Percentiles rank a stretch among this genome's conserved stretches.
These are phyloP conservation scores for Chamaecyparis obtusa DNA, from an alignment of 75 land plant genomes.

Conservation along the genomic window DNA sequence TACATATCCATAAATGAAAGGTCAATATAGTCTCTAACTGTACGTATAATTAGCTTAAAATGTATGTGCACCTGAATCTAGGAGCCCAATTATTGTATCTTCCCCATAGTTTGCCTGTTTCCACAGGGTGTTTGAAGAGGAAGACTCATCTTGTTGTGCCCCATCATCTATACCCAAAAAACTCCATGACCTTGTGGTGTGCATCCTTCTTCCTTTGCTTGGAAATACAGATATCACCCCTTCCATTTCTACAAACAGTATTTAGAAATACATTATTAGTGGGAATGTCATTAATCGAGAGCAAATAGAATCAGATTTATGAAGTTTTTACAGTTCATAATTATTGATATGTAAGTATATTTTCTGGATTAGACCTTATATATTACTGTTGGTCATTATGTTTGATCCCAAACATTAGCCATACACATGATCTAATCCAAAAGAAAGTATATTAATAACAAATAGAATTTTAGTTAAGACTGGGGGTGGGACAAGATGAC, in stretches of 20 bases:
- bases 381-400: too few species aligned
- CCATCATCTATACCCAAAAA: slow-evolving; percentile 50
- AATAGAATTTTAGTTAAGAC: too few species aligned
- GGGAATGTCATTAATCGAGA: background rate
- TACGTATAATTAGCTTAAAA: background rate
- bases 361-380: too few species aligned
- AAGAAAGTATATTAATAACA: too few species aligned
- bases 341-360: too few species aligned
- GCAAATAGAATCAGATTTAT: too few species aligned
- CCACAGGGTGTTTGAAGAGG: slow-evolving; percentile 16
- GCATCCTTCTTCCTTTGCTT: slow-evolving; percentile 31
- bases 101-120: slow-evolving; percentile 40
- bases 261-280: background rate
- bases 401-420: too few species aligned
- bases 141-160: background rate
- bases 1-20: background rate
- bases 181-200: slow-evolving; percentile 75
- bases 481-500: background rate
- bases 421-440: too few species aligned
- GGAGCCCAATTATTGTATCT: slow-evolving; percentile 56
- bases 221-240: slow-evolving; percentile 62
- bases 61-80: slow-evolving; percentile 50
- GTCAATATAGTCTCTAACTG: too few species aligned
- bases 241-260: slow-evolving; percentile 32
- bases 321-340: too few species aligned